phyloP scores from a whole-genome alignment of 2,329 filamentous ascomycete species.

The Calonectria multiphialidica region DNA sequence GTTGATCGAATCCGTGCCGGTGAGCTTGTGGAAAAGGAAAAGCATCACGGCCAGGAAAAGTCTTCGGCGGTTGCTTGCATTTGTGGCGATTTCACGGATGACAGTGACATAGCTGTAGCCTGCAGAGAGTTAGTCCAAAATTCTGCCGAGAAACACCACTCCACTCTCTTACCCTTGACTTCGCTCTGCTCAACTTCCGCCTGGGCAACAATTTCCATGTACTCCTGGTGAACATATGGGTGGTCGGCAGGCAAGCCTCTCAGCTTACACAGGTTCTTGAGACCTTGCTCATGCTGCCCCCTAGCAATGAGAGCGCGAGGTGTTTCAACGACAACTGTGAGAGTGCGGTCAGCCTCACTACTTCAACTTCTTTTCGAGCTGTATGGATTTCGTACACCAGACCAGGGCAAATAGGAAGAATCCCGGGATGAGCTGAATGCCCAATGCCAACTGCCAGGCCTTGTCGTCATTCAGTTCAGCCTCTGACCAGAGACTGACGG shows the following conservation, averaged over 20 bases:
- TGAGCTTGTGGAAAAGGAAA: slow-evolving; percentile 35
- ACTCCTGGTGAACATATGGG: slow-evolving; percentile 52
- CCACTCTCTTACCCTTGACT: background rate
- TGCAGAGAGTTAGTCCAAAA: slow-evolving; percentile 7
- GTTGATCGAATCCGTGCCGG: slow-evolving; percentile 34
- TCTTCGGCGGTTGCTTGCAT: slow-evolving; percentile 38
- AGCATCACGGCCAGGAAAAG: slow-evolving; percentile 40
- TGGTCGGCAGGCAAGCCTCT: slow-evolving; percentile 53
- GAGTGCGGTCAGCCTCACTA: background rate
- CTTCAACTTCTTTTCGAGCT: rapidly evolving
- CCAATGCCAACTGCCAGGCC: slow-evolving; percentile 22
- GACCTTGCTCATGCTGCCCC: slow-evolving; percentile 49
- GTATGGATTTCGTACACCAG: background rate
- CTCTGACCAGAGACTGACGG: slow-evolving; percentile 11
- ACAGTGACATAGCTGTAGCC: slow-evolving; percentile 27
- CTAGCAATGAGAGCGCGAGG: slow-evolving; percentile 48
- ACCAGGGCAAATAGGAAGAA: slow-evolving; percentile 27
- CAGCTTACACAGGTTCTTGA: slow-evolving; percentile 52
- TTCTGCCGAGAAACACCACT: background rate
- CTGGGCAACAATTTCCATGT: slow-evolving; percentile 40
- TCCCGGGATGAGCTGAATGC: slow-evolving; percentile 31
- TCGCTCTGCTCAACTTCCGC: slow-evolving; percentile 34
- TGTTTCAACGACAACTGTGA: slow-evolving; percentile 25
- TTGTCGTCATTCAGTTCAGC: background rate
- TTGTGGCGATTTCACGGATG: slow-evolving; percentile 32